A percentile compares a stretch with the other conserved stretches of the same genome.
These are phyloP conservation scores for Heimioporus sp. DNA, from an alignment of 768 basidiomycete species.

Conservation along the genomic window DNA sequence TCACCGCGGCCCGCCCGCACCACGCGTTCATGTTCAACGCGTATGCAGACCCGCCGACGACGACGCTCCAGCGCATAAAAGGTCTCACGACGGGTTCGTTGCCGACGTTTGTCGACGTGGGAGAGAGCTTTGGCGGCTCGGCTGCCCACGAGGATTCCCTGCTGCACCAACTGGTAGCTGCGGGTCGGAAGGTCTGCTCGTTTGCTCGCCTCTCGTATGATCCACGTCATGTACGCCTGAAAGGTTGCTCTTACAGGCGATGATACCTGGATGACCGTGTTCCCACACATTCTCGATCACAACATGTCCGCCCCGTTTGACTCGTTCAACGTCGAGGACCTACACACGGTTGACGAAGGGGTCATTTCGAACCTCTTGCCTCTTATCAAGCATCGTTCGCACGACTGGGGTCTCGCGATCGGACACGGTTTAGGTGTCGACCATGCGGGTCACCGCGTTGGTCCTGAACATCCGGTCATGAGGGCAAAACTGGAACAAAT, in stretches of 20 bases:
- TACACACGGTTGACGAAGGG: slow-evolving; percentile 93
- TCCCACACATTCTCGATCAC: slow-evolving; percentile 68
- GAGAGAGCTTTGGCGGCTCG: slow-evolving; percentile 87
- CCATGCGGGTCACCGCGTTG: slow-evolving; percentile 93
- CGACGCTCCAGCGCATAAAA: slow-evolving; percentile 93
- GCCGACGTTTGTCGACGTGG: slow-evolving; percentile 94
- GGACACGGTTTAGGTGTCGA: slow-evolving; percentile 96
- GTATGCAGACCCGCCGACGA: slow-evolving; percentile 91
- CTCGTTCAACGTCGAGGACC: slow-evolving; percentile 97
- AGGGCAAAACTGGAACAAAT: slow-evolving; percentile 82
- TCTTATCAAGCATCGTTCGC: slow-evolving; percentile 51
- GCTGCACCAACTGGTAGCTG: slow-evolving; percentile 62
- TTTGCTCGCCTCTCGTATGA: neutral
- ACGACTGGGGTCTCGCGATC: slow-evolving; percentile 81
- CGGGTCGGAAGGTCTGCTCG: slow-evolving; percentile 55
- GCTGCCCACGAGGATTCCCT: slow-evolving; percentile 88
- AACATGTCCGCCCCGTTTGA: slow-evolving; percentile 86
- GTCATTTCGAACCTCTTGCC: slow-evolving; percentile 84
- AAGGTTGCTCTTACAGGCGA: slow-evolving; percentile 92
- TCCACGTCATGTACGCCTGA: slow-evolving; percentile 11
- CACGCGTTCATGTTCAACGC: slow-evolving; percentile 87
- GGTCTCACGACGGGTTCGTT: slow-evolving; percentile 93
- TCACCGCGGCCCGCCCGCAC: slow-evolving; percentile 60
- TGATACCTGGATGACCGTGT: slow-evolving; percentile 94
- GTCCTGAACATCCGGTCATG: slow-evolving; percentile 87